A percentile compares a stretch with the other conserved stretches of the same genome.
Conservation (phyloP, 169 alveolate species). For the Cryptosporidium viatorum region DNA sequence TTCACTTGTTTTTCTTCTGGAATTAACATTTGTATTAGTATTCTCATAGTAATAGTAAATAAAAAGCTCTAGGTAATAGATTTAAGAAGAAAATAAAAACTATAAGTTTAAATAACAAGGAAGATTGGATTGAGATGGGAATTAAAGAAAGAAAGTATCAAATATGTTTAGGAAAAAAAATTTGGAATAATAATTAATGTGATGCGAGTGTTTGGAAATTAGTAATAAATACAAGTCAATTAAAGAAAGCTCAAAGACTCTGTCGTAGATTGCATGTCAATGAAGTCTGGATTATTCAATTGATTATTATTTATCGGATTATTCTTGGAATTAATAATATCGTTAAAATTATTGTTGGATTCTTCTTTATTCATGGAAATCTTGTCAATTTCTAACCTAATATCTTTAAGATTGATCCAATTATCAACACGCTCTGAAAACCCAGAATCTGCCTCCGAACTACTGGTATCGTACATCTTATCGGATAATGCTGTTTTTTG, state of each 20-base stretch:
- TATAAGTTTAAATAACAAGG: too few relatives aligned
- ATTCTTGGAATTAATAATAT: not conserved
- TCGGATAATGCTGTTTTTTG: constrained; percentile 14
- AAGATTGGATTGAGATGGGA: not conserved
- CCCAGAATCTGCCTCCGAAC: not conserved
- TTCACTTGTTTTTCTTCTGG: too few relatives aligned
- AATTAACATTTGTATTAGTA: too few relatives aligned
- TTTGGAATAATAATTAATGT: too few relatives aligned
- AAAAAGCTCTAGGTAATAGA: not conserved
- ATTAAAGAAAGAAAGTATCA: not conserved
- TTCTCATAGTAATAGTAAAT: not conserved
- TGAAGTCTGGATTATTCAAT: not conserved
- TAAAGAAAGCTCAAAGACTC: constrained; percentile 33
- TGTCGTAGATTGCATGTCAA: constrained; percentile 55
- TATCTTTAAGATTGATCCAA: constrained; percentile 8
- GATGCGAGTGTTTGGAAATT: not conserved
- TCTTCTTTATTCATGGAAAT: not conserved
- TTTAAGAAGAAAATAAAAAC: not conserved
- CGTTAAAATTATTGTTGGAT: not conserved
- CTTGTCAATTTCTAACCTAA: constrained; percentile 26
- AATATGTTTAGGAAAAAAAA: not conserved
- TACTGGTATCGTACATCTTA: not conserved
- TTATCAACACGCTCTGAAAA: not conserved
- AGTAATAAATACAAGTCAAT: not conserved
- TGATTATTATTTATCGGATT: not conserved